Base-by-base conservation (phyloP, 768 basidiomycete genomes). In the Lyophyllum decastes region DNA sequence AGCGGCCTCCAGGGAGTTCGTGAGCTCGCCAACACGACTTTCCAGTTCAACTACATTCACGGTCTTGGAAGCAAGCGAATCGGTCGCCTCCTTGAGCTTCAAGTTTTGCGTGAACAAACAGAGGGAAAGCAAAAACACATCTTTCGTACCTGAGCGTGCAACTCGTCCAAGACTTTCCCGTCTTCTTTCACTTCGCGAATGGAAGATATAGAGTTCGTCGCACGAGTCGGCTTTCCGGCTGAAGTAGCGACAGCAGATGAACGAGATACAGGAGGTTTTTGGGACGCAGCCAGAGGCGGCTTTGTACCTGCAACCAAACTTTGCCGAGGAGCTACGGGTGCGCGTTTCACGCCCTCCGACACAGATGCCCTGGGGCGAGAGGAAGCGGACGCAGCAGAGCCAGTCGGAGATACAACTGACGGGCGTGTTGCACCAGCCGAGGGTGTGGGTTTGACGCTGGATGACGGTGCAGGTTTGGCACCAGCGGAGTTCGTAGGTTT, bases 131-230 rank as follows among this genome's bases (percentile, higher is more conserved):
- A 41, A 5, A 57, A 55, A 21, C 5, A 35, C 26, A n/a, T 47
- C 70, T 38, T 66, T 54, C 72, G 30, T 67, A 83, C 90, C 81
- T 89, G 84, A 49, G 68, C 74, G 68, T 87, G 84, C 17, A 90
- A 65, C 54, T 84, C 87, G 55, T 80, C 78, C 21, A 85, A 60
- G 12, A 71, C 80, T 64, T 82, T 84, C n/a, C 72, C 75, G 61
- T 86, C 85, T 60, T 86, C 87, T 59, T 81, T 83, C 17, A 87
- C 75, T 64, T 91, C 91, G 57, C 79, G 81, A 57, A 92, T 85
- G 9, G 90, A 90, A n/a, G 88, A 81, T 48, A 92, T 85, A 14
- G 90, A 92, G 24, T 78, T 74, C 38, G 82, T 65, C 26, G 82
- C 70, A 17, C 82, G 78, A 54, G 81, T 69, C 41, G 83, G 59